Conservation (phyloP, 2,329 filamentous ascomycete species). For the Aspergillus texensis region DNA sequence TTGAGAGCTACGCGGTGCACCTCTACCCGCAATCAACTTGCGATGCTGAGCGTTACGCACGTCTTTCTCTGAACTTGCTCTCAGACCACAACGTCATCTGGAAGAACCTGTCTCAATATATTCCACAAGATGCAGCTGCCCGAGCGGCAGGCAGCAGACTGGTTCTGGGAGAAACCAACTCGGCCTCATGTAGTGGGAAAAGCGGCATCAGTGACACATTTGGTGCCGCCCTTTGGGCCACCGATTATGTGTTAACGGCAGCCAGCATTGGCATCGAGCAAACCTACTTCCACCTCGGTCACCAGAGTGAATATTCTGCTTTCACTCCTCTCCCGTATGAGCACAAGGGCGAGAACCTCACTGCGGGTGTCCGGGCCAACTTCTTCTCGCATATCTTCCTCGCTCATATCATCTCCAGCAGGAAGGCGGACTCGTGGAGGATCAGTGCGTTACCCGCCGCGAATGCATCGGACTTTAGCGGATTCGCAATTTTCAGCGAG, state of each 20-base stretch:
- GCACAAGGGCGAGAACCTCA: conserved; percentile 7
- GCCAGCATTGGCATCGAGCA: conserved; percentile 12
- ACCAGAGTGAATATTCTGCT: conserved; percentile 13
- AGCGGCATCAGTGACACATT: conserved; percentile 16
- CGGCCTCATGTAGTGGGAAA: conserved; percentile 10
- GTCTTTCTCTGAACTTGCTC: conserved; percentile 8
- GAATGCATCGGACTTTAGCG: conserved; percentile 10
- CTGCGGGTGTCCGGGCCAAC: conserved; percentile 7
- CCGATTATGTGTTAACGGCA: conserved; percentile 14
- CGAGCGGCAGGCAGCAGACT: neutral
- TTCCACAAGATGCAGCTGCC: conserved; percentile 11
- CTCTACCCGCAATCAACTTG: conserved; percentile 15
- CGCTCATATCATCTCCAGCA: conserved; percentile 1
- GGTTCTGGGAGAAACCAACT: conserved; percentile 14
- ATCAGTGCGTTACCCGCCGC: conserved; percentile 3
- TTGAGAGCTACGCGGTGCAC: conserved; percentile 8
- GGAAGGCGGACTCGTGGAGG: neutral
- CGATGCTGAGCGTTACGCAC: neutral
- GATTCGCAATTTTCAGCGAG: neutral
- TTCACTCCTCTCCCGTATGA: conserved; percentile 11
- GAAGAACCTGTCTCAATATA: conserved; percentile 15
- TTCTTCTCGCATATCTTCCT: conserved; percentile 12
- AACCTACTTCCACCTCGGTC: conserved; percentile 16
- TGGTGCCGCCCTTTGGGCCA: conserved; percentile 14
- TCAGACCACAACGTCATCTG: conserved; percentile 10